These are phyloP conservation scores for Rhododendron mucronatum DNA, from an alignment of 148 eudicot species.

Conservation along the genomic window DNA sequence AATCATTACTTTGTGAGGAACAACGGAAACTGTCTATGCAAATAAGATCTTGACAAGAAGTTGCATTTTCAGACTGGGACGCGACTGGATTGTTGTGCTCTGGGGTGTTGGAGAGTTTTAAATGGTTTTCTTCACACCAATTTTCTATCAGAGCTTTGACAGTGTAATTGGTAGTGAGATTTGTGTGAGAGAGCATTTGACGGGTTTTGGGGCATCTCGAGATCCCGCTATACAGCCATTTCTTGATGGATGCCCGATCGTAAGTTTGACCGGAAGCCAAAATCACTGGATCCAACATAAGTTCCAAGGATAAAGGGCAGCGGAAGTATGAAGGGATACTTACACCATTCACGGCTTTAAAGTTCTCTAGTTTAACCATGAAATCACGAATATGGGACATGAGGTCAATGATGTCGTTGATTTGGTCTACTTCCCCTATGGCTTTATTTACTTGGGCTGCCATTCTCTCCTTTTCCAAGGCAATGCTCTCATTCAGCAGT, in stretches of 20 bases:
- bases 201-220: constrained; percentile 70
- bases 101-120: constrained; percentile 24
- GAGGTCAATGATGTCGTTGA: constrained; percentile 39
- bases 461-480: constrained; percentile 69
- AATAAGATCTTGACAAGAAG: constrained; percentile 36
- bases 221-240: constrained; percentile 74
- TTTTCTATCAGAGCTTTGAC: constrained; percentile 80
- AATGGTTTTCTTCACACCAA: constrained; percentile 74
- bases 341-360: constrained; percentile 44
- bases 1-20: constrained; percentile 43
- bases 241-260: constrained; percentile 71
- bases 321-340: constrained; percentile 68
- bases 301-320: constrained; percentile 75
- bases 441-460: constrained; percentile 35
- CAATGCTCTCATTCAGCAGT: constrained; percentile 65
- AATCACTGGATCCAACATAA: constrained; percentile 90
- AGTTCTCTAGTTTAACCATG: constrained; percentile 42
- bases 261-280: constrained; percentile 92
- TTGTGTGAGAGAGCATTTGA: constrained; percentile 55
- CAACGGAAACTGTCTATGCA: constrained; percentile 41
- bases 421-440: constrained; percentile 37
- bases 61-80: constrained; percentile 10
- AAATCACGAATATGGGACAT: constrained; percentile 51
- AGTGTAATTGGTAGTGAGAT: constrained; percentile 75
- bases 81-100: constrained; percentile 17